Evolutionary conservation across 2,329 filamentous ascomycete genomes (phyloP).

Genomic region (Sclerotinia minor): DNA sequence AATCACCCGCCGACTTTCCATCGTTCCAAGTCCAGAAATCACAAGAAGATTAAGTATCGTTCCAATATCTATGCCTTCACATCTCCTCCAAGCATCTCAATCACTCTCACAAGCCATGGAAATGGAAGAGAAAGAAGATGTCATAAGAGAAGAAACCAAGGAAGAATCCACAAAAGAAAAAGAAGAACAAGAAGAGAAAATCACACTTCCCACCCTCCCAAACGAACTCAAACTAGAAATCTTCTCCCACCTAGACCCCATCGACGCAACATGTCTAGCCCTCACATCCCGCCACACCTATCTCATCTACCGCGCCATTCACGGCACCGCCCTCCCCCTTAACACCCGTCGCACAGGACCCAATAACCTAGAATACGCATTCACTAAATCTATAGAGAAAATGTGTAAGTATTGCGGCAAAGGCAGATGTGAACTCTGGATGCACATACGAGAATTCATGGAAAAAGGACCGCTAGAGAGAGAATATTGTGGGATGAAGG

Average conservation of each 20-base stretch:
- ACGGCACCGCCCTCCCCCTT: constrained; percentile 55
- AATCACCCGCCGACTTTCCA: constrained; percentile 21
- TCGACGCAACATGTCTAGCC: constrained; percentile 63
- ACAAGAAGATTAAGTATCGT: constrained; percentile 28
- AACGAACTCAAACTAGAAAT: constrained; percentile 60
- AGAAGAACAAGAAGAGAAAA: constrained; percentile 10
- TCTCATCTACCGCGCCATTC: constrained; percentile 56
- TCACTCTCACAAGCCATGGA: constrained; percentile 32
- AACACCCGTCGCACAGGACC: constrained; percentile 58
- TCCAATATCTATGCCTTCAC: constrained; percentile 4
- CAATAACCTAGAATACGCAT: constrained; percentile 64
- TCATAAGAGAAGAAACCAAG: constrained; percentile 23
- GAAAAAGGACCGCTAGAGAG: constrained; percentile 45
- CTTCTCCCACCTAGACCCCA: constrained; percentile 63
- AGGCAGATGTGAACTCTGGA: constrained; percentile 62
- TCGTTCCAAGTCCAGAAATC: constrained; percentile 30
- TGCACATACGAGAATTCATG: constrained; percentile 62
- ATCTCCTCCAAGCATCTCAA: constrained; percentile 9
- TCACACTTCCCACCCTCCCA: constrained; percentile 46
- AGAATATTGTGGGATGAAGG: constrained; percentile 62
- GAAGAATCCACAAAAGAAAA: constrained; percentile 2
- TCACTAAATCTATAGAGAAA: constrained; percentile 61
- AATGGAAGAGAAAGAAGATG: constrained; percentile 33
- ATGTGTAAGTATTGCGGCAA: constrained; percentile 64
- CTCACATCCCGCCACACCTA: constrained; percentile 60